Percentiles rank a stretch among this genome's conserved stretches.
These are phyloP conservation scores for Geotrichum reessii DNA, from an alignment of 1,139 yeast genomes.

Conservation along the genomic window DNA sequence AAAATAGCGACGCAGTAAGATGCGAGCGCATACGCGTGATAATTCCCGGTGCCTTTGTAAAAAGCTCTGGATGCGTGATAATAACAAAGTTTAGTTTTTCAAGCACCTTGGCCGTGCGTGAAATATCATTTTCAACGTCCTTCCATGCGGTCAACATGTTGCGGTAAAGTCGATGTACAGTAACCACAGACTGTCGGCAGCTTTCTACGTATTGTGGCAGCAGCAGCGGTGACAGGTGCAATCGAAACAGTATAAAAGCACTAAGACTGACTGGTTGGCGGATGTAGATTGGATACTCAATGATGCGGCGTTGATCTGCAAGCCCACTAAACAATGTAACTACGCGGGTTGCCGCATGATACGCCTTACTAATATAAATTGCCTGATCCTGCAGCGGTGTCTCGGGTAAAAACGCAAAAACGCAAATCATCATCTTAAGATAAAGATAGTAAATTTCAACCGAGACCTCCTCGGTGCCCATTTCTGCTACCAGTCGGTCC, in stretches of 20 bases:
- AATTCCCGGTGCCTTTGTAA: conserved; percentile 60
- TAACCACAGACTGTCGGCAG: conserved; percentile 86
- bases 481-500: conserved; percentile 48
- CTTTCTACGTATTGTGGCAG: conserved; percentile 76
- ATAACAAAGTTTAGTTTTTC: conserved; percentile 75
- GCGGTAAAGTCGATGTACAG: conserved; percentile 79
- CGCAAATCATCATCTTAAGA: conserved; percentile 72
- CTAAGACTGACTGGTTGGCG: conserved; percentile 80
- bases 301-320: conserved; percentile 59
- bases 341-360: conserved; percentile 71
- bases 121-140: conserved; percentile 80
- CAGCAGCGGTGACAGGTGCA: conserved; percentile 52
- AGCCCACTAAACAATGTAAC: conserved; percentile 71
- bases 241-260: conserved; percentile 59
- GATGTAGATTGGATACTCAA: conserved; percentile 79
- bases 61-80: conserved; percentile 79
- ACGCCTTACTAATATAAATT: conserved; percentile 74
- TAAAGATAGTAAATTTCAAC: conserved; percentile 79
- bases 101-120: conserved; percentile 85
- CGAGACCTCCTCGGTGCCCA: conserved; percentile 49
- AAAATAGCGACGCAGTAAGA: conserved; percentile 80
- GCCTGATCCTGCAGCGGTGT: conserved; percentile 86
- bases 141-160: conserved; percentile 89
- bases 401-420: conserved; percentile 86
- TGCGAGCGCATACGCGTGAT: conserved; percentile 87